A percentile compares a stretch with the other conserved stretches of the same genome.
These are phyloP conservation scores for Quercus berberidifolia DNA, from an alignment of 306 rosid genomes.

Conservation along the genomic window DNA sequence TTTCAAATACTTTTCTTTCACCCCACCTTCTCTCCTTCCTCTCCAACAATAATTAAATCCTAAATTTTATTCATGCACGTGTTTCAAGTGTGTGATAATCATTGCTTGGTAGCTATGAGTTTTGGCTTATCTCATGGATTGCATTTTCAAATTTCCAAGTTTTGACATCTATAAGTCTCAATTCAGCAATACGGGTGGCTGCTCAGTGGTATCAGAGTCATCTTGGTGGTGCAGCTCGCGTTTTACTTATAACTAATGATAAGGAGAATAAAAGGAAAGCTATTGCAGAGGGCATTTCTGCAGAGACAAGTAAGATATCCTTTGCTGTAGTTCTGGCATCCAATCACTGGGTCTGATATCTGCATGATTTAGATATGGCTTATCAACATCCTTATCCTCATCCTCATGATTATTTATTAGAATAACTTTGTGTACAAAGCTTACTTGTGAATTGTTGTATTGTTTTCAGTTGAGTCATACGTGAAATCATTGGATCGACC, in stretches of 20 bases:
- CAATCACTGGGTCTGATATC: constrained; percentile 4
- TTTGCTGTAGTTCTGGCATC: constrained; percentile 16
- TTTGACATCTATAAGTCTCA: constrained; percentile 28
- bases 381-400: not conserved
- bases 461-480: constrained; percentile 81
- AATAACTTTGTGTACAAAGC: constrained; percentile 1
- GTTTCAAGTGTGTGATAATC: not conserved
- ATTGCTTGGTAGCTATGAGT: not conserved
- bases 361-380: not conserved
- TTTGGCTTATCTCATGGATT: not conserved
- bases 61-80: not conserved
- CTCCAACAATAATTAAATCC: not conserved
- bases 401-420: not conserved
- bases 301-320: constrained; percentile 74
- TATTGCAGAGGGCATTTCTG: constrained; percentile 78
- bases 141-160: constrained; percentile 1
- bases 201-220: constrained; percentile 95
- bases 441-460: constrained; percentile 15
- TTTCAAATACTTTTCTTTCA: not conserved
- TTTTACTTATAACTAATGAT: constrained; percentile 89
- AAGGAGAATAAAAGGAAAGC: constrained; percentile 90
- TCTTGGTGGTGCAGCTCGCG: constrained; percentile 64
- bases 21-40: not conserved
- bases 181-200: constrained; percentile 92
- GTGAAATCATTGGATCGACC: constrained; percentile 78